These are phyloP conservation scores for Alternaria sp. DNA, from an alignment of 2,329 filamentous ascomycete genomes.

Conservation along the genomic window DNA sequence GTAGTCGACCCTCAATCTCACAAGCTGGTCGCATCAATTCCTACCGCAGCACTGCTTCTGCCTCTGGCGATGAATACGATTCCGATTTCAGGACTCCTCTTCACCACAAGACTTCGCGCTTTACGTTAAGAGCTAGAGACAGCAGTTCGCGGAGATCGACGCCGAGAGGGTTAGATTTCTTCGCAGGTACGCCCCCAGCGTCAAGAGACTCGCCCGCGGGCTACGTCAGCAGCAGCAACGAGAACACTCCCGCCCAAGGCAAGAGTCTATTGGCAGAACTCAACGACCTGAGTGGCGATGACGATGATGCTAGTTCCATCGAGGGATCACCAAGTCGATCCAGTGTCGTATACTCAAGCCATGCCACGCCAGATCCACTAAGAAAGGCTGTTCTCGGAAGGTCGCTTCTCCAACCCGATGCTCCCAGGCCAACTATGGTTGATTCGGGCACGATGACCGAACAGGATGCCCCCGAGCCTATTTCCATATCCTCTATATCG, in stretches of 20 bases:
- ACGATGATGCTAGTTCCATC: conserved; percentile 57
- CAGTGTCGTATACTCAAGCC: conserved; percentile 37
- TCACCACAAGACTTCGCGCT: conserved; percentile 68
- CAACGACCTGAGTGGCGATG: conserved; percentile 77
- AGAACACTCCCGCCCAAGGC: conserved; percentile 57
- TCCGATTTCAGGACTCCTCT: conserved; percentile 68
- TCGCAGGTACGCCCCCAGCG: conserved; percentile 67
- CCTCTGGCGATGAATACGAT: conserved; percentile 77
- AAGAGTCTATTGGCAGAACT: conserved; percentile 93
- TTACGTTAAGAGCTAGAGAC: conserved; percentile 74
- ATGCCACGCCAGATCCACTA: conserved; percentile 40
- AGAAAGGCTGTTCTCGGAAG: conserved; percentile 26
- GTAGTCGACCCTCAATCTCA: conserved; percentile 51
- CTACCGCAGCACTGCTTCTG: conserved; percentile 87
- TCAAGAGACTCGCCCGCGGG: conserved; percentile 60
- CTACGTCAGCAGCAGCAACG: conserved; percentile 54
- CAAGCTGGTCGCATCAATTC: conserved; percentile 68
- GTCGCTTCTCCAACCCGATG: conserved; percentile 30
- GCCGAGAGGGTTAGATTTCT: conserved; percentile 64
- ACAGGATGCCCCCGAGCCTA: conserved; percentile 55
- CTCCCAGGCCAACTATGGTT: conserved; percentile 56
- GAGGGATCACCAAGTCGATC: conserved; percentile 47
- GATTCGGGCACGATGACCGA: conserved; percentile 70
- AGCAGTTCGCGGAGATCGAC: conserved; percentile 62
- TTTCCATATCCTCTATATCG: conserved; percentile 36